Conservation (phyloP, 2,329 filamentous ascomycete species). For the Phoma sp. region DNA sequence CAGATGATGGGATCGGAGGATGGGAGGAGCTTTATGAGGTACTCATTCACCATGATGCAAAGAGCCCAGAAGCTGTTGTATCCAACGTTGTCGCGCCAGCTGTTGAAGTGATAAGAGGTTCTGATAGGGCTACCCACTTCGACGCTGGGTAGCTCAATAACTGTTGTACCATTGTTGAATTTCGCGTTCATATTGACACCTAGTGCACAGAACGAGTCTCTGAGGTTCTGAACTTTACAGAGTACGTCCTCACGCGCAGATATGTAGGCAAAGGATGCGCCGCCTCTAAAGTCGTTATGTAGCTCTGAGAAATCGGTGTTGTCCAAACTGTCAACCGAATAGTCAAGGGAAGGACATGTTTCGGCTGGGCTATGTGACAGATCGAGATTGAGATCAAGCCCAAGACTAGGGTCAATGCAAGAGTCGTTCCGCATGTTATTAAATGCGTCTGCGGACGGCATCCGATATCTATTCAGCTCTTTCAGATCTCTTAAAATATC, state of each 20-base stretch:
- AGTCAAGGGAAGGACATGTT: slow-evolving; percentile 31
- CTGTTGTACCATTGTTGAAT: slow-evolving; percentile 30
- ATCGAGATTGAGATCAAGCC: slow-evolving; percentile 1
- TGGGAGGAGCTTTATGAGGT: slow-evolving; percentile 39
- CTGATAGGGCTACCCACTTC: slow-evolving; percentile 30
- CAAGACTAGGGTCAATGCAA: slow-evolving; percentile 11
- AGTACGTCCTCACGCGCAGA: slow-evolving; percentile 26
- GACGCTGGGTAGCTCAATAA: slow-evolving; percentile 27
- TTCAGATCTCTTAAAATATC: slow-evolving; percentile 38
- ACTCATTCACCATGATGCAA: slow-evolving; percentile 40
- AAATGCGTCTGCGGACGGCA: neutral
- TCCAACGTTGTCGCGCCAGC: slow-evolving; percentile 40
- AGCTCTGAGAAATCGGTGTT: slow-evolving; percentile 26
- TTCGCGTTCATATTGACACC: slow-evolving; percentile 31
- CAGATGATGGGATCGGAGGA: slow-evolving; percentile 28
- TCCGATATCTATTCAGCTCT: slow-evolving; percentile 18
- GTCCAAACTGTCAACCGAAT: slow-evolving; percentile 26
- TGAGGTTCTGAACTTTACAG: slow-evolving; percentile 33
- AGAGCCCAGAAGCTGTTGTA: slow-evolving; percentile 45
- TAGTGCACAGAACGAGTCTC: slow-evolving; percentile 29
- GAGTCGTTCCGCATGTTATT: slow-evolving; percentile 7
- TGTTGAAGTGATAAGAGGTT: slow-evolving; percentile 39
- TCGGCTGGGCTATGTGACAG: slow-evolving; percentile 18
- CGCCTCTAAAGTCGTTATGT: slow-evolving; percentile 9
- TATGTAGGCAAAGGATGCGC: slow-evolving; percentile 6